These are phyloP conservation scores for Lagenidium sp. DNA, from an alignment of 352 stramenopile genomes.

Conservation along the genomic window DNA sequence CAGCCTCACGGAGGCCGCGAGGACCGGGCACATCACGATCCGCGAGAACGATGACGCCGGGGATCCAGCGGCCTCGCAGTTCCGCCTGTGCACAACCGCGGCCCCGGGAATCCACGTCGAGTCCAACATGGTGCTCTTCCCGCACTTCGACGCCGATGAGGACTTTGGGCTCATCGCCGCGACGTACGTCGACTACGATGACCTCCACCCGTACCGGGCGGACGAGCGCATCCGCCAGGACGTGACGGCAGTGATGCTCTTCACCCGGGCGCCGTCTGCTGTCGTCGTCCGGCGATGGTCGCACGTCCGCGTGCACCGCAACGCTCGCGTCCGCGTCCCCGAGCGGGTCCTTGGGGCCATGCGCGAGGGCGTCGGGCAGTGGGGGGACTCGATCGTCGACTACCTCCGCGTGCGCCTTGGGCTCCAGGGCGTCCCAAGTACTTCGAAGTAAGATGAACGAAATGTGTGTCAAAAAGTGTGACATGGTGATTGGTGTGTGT, in stretches of 20 bases:
- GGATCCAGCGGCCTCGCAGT: slow-evolving; percentile 4
- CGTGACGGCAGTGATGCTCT: slow-evolving; percentile 23
- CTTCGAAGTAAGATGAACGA: too few species aligned
- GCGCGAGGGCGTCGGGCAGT: too few species aligned
- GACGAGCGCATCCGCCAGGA: slow-evolving; percentile 22
- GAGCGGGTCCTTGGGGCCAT: too few species aligned
- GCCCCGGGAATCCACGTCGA: slow-evolving; percentile 16
- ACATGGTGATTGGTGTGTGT: too few species aligned
- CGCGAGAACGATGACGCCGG: slow-evolving; percentile 4
- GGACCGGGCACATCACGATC: slow-evolving; percentile 9
- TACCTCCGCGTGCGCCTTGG: too few species aligned
- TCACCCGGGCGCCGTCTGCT: background rate
- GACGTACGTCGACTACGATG: slow-evolving; percentile 36
- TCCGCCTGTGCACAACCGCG: slow-evolving; percentile 2
- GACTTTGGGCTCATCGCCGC: slow-evolving; percentile 23
- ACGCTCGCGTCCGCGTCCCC: too few species aligned
- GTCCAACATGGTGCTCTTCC: slow-evolving; percentile 19
- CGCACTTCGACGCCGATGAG: background rate
- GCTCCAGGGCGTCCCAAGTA: too few species aligned
- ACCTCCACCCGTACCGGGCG: slow-evolving; percentile 21
- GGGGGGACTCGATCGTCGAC: too few species aligned
- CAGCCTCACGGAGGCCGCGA: slow-evolving; percentile 10
- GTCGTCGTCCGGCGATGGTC: background rate
- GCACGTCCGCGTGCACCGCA: too few species aligned
- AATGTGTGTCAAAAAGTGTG: too few species aligned